Conservation (phyloP, 805 yeast genomes). For the Wickerhamiella shivajii region DNA sequence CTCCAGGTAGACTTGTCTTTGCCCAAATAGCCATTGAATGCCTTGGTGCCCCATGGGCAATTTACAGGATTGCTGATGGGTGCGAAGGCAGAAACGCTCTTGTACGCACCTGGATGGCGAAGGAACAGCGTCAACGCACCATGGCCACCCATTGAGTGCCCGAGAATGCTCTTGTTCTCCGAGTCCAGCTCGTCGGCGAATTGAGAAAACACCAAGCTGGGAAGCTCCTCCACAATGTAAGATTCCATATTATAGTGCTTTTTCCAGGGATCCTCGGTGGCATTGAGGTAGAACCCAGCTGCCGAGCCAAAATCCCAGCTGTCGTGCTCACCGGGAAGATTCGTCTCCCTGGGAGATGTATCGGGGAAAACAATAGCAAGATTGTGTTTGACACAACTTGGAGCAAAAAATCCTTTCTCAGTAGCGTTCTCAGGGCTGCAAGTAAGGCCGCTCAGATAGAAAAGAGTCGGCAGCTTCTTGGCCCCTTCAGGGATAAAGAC, state of each 20-base stretch:
- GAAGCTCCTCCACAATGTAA: conserved; percentile 65
- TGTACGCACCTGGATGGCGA: conserved; percentile 55
- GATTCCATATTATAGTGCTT: conserved; percentile 74
- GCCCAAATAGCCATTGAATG: conserved; percentile 68
- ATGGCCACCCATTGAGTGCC: conserved; percentile 98
- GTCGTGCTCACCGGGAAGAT: conserved; percentile 65
- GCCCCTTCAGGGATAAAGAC: conserved; percentile 54
- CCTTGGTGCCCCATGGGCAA: conserved; percentile 81
- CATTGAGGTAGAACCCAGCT: conserved; percentile 88
- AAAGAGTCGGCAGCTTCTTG: conserved; percentile 48
- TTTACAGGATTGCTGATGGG: conserved; percentile 73
- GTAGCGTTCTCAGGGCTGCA: conserved; percentile 89
- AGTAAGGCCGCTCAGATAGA: conserved; percentile 78
- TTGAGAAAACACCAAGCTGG: conserved; percentile 32
- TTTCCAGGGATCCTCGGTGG: conserved; percentile 58
- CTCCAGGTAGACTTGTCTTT: conserved; percentile 41
- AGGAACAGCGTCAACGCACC: conserved; percentile 71
- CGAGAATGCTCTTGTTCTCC: conserved; percentile 58
- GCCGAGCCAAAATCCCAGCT: conserved; percentile 86
- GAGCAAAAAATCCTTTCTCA: conserved; percentile 82
- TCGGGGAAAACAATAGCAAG: conserved; percentile 89
- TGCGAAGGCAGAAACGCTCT: conserved; percentile 76
- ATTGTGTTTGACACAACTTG: conserved; percentile 65
- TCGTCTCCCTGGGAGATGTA: conserved; percentile 86
- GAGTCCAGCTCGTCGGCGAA: conserved; percentile 37